Conservation (phyloP, 78 protist species). For the Thecamonas trahens region DNA sequence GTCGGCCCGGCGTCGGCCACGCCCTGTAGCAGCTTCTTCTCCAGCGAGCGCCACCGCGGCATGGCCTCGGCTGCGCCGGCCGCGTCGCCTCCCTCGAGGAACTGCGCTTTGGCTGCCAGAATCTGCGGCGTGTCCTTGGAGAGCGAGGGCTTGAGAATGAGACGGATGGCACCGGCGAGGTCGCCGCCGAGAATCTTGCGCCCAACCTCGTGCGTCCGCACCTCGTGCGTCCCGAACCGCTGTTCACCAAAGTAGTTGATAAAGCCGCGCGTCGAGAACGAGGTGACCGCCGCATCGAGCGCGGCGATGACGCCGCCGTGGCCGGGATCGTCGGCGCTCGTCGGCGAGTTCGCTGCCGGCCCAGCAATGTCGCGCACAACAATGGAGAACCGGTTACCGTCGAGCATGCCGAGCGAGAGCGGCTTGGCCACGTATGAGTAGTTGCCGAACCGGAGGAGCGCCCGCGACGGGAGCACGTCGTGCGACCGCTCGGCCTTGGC, state of each 20-base stretch:
- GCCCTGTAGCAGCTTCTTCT: background rate
- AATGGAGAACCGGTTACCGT: slow-evolving; percentile 46
- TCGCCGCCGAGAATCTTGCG: background rate
- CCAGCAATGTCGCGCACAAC: slow-evolving; percentile 18
- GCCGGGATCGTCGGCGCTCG: background rate
- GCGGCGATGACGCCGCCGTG: background rate
- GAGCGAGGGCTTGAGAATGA: no score
- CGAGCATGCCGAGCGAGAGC: slow-evolving; percentile 23
- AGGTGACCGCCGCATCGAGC: background rate
- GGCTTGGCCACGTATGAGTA: background rate
- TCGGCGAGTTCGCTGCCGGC: background rate
- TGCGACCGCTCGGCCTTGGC: background rate
- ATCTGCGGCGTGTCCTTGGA: background rate
- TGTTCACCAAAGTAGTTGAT: slow-evolving; percentile 54
- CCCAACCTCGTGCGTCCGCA: background rate
- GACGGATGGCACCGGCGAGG: background rate
- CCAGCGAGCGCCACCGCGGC: background rate
- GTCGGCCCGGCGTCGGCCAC: background rate
- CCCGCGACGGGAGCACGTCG: background rate
- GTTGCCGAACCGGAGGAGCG: slow-evolving; percentile 15
- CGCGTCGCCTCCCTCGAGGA: background rate
- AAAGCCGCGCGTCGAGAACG: slow-evolving; percentile 15
- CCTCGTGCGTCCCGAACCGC: slow-evolving; percentile 38
- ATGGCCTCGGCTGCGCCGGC: background rate
- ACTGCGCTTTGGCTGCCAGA: background rate